phyloP scores from a whole-genome alignment of 345 rosid species.

The Cardiospermum halicacabum region DNA sequence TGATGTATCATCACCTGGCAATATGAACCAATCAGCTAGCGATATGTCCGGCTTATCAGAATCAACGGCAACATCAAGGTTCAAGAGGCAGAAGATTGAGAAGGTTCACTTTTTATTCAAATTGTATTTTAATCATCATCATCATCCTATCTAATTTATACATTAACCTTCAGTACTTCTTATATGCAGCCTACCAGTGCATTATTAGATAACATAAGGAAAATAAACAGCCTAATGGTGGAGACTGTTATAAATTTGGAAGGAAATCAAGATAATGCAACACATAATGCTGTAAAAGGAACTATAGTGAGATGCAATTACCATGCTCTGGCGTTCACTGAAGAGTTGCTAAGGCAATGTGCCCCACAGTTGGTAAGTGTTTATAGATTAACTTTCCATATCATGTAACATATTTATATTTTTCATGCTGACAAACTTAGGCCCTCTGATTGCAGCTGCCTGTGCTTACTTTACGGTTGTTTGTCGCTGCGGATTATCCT shows the following conservation, averaged over 20 bases:
- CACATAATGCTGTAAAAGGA: constrained; percentile 31
- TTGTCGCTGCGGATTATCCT: constrained; percentile 41
- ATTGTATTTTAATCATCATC: not conserved
- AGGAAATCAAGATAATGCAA: constrained; percentile 18
- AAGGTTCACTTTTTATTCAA: too few relatives aligned
- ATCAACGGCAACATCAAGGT: constrained; percentile 33
- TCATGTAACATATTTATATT: not conserved
- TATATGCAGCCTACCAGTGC: constrained; percentile 34
- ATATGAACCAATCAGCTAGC: constrained; percentile 29
- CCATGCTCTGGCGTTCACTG: constrained; percentile 33
- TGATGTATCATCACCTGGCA: constrained; percentile 26
- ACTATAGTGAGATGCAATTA: constrained; percentile 37
- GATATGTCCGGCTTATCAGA: constrained; percentile 29
- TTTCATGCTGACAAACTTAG: not conserved
- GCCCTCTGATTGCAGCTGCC: constrained; percentile 27
- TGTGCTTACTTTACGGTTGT: constrained; percentile 35
- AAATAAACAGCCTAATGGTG: constrained; percentile 33
- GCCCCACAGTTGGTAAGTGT: constrained; percentile 32
- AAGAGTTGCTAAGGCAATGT: constrained; percentile 24
- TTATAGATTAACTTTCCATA: not conserved
- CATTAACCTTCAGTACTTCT: not conserved
- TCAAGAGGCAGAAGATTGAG: constrained; percentile 23
- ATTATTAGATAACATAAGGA: constrained; percentile 35
- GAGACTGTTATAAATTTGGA: constrained; percentile 31
- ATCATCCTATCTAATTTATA: not conserved